These are phyloP conservation scores for Sclerotinia nivalis DNA, from an alignment of 2,329 filamentous ascomycete species.

Conservation along the genomic window DNA sequence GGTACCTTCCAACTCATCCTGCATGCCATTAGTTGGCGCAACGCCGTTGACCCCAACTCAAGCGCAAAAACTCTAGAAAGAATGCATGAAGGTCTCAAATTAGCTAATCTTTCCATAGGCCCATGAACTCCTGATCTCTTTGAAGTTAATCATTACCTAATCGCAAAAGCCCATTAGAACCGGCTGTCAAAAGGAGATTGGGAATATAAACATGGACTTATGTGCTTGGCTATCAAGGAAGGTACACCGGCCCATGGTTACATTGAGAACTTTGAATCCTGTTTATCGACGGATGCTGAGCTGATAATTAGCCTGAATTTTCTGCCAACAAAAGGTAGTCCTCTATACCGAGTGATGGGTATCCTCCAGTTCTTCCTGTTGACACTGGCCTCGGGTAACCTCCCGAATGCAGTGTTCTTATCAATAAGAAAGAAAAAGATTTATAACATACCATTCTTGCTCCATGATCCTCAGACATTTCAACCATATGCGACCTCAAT, in stretches of 20 bases:
- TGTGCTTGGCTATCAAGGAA: neutral
- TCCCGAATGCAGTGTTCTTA: neutral
- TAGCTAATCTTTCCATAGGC: neutral
- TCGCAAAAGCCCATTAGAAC: neutral
- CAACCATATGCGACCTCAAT: constrained; percentile 32
- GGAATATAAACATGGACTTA: neutral
- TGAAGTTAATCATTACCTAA: neutral
- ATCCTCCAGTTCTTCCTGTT: neutral
- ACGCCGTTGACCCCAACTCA: neutral
- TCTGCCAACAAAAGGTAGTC: neutral
- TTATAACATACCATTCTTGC: constrained; percentile 30
- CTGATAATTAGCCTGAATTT: neutral
- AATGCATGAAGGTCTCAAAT: neutral
- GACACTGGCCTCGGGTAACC: neutral
- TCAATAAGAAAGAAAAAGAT: constrained; percentile 5
- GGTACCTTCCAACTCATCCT: constrained; percentile 32
- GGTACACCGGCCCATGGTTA: neutral
- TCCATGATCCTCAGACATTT: constrained; percentile 34
- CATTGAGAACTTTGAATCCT: neutral
- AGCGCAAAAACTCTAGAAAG: neutral
- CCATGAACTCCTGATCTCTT: neutral
- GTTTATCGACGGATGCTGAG: neutral
- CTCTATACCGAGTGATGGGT: neutral
- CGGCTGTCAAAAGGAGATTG: neutral
- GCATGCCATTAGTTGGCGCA: constrained; percentile 15